Percentiles rank a stretch among this genome's conserved stretches.
phyloP scores from a whole-genome alignment of 1,284 basidiomycete species.

The Ganoderma lucidum region DNA sequence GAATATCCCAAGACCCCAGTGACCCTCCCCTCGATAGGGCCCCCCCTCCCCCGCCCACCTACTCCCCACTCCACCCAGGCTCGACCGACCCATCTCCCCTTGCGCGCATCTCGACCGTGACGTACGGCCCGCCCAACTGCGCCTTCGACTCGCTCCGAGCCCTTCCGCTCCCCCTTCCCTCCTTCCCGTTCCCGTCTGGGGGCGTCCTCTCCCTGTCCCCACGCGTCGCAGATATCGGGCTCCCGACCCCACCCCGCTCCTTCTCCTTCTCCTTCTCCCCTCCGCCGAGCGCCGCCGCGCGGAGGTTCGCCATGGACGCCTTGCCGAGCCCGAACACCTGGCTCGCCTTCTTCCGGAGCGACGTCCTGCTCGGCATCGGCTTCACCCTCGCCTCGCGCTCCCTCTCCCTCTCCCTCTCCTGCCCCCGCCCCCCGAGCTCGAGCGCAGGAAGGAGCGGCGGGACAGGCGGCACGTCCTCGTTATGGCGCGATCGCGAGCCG shows the following conservation, averaged over 20 bases:
- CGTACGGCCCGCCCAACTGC: conserved; percentile 1
- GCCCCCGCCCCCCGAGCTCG: conserved; percentile 10
- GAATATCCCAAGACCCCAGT: neutral
- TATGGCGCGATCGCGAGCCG: neutral
- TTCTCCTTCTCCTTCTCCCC: neutral
- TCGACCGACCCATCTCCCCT: conserved; percentile 3
- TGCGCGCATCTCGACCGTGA: neutral
- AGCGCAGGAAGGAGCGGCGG: conserved; percentile 28
- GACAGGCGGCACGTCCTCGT: conserved; percentile 5
- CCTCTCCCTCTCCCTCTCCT: neutral
- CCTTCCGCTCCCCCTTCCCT: neutral
- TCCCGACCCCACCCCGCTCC: neutral
- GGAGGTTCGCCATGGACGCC: conserved; percentile 28
- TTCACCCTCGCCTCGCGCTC: conserved; percentile 12
- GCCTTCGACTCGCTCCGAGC: neutral
- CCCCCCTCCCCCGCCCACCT: neutral
- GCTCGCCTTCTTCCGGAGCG: conserved; percentile 32
- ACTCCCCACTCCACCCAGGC: conserved; percentile 4
- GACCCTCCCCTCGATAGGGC: neutral
- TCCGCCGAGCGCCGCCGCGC: conserved; percentile 24
- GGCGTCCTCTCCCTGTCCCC: neutral
- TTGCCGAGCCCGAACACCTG: conserved; percentile 31
- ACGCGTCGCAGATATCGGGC: neutral
- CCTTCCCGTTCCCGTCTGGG: neutral
- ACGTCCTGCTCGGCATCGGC: conserved; percentile 24